Evolutionary conservation across 768 basidiomycete species (phyloP).

Genomic region (Suillus brevipes): DNA sequence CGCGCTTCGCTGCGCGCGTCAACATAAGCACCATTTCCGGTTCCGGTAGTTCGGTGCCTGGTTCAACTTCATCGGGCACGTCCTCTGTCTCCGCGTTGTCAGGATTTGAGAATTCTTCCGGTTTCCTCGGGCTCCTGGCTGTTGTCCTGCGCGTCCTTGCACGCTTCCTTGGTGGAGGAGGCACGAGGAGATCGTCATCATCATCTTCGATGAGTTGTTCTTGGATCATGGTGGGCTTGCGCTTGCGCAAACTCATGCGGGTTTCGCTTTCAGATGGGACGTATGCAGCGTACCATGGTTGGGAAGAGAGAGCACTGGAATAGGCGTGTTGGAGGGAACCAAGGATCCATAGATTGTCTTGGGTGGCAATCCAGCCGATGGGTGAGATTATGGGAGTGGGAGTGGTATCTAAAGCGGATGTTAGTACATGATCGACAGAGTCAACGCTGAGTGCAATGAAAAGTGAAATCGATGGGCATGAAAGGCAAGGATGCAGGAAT

Average conservation of each 20-base stretch:
- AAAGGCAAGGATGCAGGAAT: background rate
- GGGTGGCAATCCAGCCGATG: slow-evolving; percentile 35
- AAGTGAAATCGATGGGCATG: background rate
- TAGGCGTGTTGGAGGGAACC: slow-evolving; percentile 33
- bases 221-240: slow-evolving; percentile 27
- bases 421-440: background rate
- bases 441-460: background rate
- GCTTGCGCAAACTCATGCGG: slow-evolving; percentile 36
- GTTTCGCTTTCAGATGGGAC: slow-evolving; percentile 31
- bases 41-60: slow-evolving; percentile 7
- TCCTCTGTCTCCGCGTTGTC: slow-evolving; percentile 13
- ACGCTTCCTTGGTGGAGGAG: slow-evolving; percentile 33
- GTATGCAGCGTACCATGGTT: slow-evolving; percentile 33
- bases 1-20: slow-evolving; percentile 21
- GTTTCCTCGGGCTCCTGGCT: slow-evolving; percentile 10
- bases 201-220: slow-evolving; percentile 28
- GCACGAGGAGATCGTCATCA: slow-evolving; percentile 27
- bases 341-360: slow-evolving; percentile 37
- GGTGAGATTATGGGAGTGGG: slow-evolving; percentile 36
- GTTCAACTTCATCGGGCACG: slow-evolving; percentile 1
- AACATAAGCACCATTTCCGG: slow-evolving; percentile 2
- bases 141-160: slow-evolving; percentile 27
- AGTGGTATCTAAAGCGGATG: slow-evolving; percentile 22
- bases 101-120: slow-evolving; percentile 6
- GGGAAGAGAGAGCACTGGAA: slow-evolving; percentile 21